phyloP scores from a whole-genome alignment of 2,329 filamentous ascomycete genomes.

The Stylonectria norvegica region DNA sequence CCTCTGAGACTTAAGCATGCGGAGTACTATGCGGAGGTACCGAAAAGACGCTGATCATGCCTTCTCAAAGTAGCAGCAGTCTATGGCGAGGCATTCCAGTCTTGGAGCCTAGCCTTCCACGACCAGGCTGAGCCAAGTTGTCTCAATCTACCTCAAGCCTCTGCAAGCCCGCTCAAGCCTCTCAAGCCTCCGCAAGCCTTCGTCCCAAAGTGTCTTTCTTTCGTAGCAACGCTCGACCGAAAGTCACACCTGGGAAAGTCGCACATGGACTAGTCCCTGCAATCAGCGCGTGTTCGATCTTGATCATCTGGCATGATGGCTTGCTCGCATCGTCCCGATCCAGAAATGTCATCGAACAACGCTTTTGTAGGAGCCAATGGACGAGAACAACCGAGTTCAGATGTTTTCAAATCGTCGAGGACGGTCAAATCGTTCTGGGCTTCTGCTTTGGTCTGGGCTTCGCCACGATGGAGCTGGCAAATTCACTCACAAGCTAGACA shows the following conservation, averaged over 20 bases:
- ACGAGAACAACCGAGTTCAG: background rate
- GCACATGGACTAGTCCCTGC: no score
- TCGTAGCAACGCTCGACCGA: background rate
- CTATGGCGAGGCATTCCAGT: background rate
- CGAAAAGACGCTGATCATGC: background rate
- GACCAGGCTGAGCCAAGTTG: background rate
- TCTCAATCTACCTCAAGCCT: background rate
- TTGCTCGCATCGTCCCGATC: background rate
- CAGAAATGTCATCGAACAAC: background rate
- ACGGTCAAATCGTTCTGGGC: background rate
- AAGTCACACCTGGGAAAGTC: no score
- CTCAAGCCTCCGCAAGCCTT: background rate
- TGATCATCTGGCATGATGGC: background rate
- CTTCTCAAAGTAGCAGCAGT: background rate
- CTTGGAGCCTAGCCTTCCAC: background rate
- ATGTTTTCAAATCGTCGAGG: background rate
- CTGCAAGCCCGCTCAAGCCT: no score
- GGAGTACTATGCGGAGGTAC: no score
- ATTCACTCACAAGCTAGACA: no score
- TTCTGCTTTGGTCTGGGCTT: background rate
- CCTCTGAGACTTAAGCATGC: background rate
- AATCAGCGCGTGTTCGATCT: background rate
- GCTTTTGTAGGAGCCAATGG: background rate
- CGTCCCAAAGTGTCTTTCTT: background rate
- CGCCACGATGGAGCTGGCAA: background rate